These are phyloP conservation scores for Kodamaea alishanica DNA, from an alignment of 1,139 yeast genomes.

Conservation along the genomic window DNA sequence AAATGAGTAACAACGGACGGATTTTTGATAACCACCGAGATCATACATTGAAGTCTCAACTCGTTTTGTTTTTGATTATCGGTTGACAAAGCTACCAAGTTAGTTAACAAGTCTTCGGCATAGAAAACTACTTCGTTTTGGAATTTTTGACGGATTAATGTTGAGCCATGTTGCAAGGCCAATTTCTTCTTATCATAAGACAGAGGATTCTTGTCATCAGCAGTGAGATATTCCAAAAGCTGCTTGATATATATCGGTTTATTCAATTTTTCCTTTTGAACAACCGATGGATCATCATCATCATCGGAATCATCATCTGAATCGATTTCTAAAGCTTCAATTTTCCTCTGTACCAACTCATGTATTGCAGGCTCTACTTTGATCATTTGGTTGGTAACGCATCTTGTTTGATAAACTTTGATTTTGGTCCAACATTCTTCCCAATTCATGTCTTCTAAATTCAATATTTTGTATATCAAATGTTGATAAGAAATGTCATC, in stretches of 20 bases:
- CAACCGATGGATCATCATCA: slow-evolving; percentile 48
- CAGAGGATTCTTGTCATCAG: slow-evolving; percentile 40
- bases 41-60: slow-evolving; percentile 45
- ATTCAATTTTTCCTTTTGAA: slow-evolving; percentile 32
- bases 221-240: slow-evolving; percentile 49
- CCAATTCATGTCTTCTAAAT: slow-evolving; percentile 2
- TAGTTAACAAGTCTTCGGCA: slow-evolving; percentile 43
- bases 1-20: slow-evolving; percentile 41
- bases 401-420: slow-evolving; percentile 1
- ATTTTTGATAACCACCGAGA: slow-evolving; percentile 49
- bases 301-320: slow-evolving; percentile 43
- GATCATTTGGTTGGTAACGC: too few relatives aligned
- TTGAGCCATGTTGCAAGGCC: slow-evolving; percentile 54
- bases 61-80: slow-evolving; percentile 50
- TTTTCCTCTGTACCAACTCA: too few relatives aligned
- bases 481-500: slow-evolving; percentile 6
- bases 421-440: slow-evolving; percentile 9
- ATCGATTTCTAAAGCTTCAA: neutral
- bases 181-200: slow-evolving; percentile 50
- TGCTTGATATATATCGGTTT: slow-evolving; percentile 64
- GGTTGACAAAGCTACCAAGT: slow-evolving; percentile 48
- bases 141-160: slow-evolving; percentile 52
- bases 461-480: slow-evolving; percentile 3
- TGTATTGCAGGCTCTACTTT: too few relatives aligned
- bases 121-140: slow-evolving; percentile 55